Evolutionary conservation across 139 green algal genomes (phyloP), one percentile per base, ranked within the genome.

Genomic region (Picochlorum sp.): DNA sequence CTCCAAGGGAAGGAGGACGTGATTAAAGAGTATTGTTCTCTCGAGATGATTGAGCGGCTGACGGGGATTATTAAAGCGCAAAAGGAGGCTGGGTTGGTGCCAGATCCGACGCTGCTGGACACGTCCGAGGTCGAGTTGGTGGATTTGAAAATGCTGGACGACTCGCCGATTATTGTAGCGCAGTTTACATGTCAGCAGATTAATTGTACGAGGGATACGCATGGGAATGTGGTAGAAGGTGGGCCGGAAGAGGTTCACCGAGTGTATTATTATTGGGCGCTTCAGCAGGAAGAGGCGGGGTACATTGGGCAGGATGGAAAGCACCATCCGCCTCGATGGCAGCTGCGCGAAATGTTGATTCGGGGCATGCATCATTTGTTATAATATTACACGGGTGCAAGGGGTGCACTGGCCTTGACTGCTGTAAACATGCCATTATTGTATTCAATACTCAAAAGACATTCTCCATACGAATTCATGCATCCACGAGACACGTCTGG

Each of bases 51-150:
- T 60, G 86, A 97, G 78, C 79, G 89, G 11, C 64, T 96, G 7
- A 71, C 62, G 0, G 88, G 83, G 58, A 87, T 95, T 62, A 87
- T 90, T 49, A 80, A 72, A 9, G 76, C 70, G 7, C 71, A 83
- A 72, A 49, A 50, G 14, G 41, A 30, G 28, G 38, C 56, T 30
- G 54, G 84, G 18, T 2, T 78, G 14, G 72, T 81, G 26, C 72
- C 89, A 32, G 91, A 97, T 70, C 74, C 86, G 32, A 92, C 86
- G n/a, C 85, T 97, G n/a, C 80, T 97, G 41, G 89, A 96, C 74
- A 76, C 86, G 7, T 80, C 78, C 18, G 91, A 97, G 6, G 83
- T 93, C 46, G 88, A 96, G 69, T 69, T 96, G 18, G 75, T 89
- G 3, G 87, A 95, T 65, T 47, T 90, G 1, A 94, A 90, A 64